Conservation (phyloP, 108 stramenopile species). For the Mayamaea pseudoterrestris region DNA sequence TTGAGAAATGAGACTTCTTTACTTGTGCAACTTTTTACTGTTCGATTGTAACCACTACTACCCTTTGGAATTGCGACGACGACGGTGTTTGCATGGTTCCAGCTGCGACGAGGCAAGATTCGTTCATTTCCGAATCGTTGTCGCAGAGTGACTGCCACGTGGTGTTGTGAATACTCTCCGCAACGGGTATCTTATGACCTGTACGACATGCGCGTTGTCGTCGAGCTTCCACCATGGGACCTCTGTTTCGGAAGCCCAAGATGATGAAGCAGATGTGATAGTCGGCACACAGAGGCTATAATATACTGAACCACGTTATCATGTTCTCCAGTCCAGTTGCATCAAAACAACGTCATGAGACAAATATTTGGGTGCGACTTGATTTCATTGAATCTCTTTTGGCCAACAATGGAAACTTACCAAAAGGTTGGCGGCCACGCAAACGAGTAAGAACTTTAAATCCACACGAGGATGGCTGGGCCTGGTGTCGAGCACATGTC, state of each 20-base stretch:
- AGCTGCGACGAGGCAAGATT: too few relatives aligned
- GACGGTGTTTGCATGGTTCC: too few relatives aligned
- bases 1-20: too few relatives aligned
- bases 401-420: constrained; percentile 22
- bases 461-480: constrained; percentile 15
- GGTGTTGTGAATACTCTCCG: too few relatives aligned
- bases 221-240: too few relatives aligned
- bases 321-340: background rate
- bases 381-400: constrained; percentile 26
- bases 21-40: too few relatives aligned
- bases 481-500: constrained; percentile 25
- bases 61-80: too few relatives aligned
- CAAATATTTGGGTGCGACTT: constrained; percentile 33
- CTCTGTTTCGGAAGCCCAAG: background rate
- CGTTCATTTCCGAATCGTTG: too few relatives aligned
- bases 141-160: too few relatives aligned
- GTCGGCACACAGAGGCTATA: background rate
- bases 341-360: background rate
- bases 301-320: background rate
- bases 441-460: constrained; percentile 26
- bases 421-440: constrained; percentile 23
- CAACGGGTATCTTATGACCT: background rate
- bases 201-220: background rate
- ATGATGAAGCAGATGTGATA: background rate
- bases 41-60: too few relatives aligned